Evolutionary conservation across 805 yeast species (phyloP), one percentile per base, ranked within the genome.

Genomic region (Starmerella sp.): DNA sequence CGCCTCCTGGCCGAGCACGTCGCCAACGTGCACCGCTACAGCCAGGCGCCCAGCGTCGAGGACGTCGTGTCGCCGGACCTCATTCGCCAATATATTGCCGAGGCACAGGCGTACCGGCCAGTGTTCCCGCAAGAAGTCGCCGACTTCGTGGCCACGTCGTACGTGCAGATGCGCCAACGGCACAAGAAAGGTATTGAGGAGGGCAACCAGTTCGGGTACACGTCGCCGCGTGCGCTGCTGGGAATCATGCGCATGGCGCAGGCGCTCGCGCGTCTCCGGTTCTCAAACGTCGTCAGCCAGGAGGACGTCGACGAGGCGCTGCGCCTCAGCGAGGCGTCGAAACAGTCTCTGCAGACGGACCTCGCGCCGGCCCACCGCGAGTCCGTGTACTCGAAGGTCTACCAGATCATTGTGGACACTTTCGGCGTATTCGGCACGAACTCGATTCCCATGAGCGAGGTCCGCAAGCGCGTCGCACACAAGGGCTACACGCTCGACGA

Each of bases 231-330:
- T 75, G 89, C 97, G 2, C 76, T 93, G 59, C 75, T 93, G 55
- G 97, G 93, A 62, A 83, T 95, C 50, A 73, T 93, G 62, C 83
- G 99, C 73, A 76, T 93, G 77, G 79, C 98, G 1, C 97, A 91
- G 72, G 98, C 97, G 1, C 76, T 86, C 59, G 97, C 98, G 0
- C 78, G 96, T 64, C 76, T 93, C 56, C 77, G 97, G 66, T 87
- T 93, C 67, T 82, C 83, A 55, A 76, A 83, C 58, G 71, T 66
- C 17, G 97, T 93, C 7, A 76, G 74, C 35, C 71, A 75, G 44
- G 86, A 80, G 55, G 97, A 93, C 69, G 96, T 93, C 42, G 97
- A 93, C 65, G 99, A 93, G 72, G 96, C 98, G 0, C 73, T 93
- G 65, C 79, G 98, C 65, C 77, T 93, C 61, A 75, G 83, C 55